These are phyloP conservation scores for Toxicodendron radicans DNA, from an alignment of 345 rosid genomes.

Conservation along the genomic window DNA sequence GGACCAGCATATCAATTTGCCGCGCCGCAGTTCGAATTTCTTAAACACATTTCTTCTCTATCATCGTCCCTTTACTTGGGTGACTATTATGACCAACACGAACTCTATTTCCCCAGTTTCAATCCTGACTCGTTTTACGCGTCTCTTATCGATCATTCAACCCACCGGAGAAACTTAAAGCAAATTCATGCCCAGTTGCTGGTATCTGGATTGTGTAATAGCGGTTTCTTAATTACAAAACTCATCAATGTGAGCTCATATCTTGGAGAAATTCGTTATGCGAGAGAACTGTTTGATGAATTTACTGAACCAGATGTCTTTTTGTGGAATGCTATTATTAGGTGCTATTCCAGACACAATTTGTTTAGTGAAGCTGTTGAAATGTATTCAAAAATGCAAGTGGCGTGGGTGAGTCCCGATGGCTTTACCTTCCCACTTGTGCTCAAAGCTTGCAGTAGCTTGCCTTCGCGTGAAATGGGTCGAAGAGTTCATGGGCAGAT, in stretches of 20 bases:
- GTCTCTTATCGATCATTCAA: constrained; percentile 44
- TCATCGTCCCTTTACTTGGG: neutral
- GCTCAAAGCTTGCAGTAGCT: constrained; percentile 59
- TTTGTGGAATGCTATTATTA: constrained; percentile 63
- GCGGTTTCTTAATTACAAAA: constrained; percentile 53
- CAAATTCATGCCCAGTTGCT: constrained; percentile 54
- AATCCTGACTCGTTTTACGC: constrained; percentile 41
- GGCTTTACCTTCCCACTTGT: constrained; percentile 55
- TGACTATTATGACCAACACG: neutral
- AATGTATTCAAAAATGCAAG: constrained; percentile 54
- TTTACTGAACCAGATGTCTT: constrained; percentile 55
- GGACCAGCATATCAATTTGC: constrained; percentile 14
- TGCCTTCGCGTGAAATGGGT: constrained; percentile 43
- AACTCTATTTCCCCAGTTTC: neutral
- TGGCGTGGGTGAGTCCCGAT: constrained; percentile 48
- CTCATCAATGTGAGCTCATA: constrained; percentile 32
- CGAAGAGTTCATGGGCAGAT: constrained; percentile 55
- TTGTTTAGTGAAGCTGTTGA: constrained; percentile 42
- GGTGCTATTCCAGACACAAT: constrained; percentile 47
- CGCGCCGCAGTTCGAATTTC: constrained; percentile 10
- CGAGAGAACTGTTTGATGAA: constrained; percentile 58
- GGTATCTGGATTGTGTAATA: constrained; percentile 38
- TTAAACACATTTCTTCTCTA: constrained; percentile 16
- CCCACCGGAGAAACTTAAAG: constrained; percentile 34
- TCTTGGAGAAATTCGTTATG: constrained; percentile 44